These are phyloP conservation scores for Curvularia eragrostidis DNA, from an alignment of 2,329 filamentous ascomycete species.

Conservation along the genomic window DNA sequence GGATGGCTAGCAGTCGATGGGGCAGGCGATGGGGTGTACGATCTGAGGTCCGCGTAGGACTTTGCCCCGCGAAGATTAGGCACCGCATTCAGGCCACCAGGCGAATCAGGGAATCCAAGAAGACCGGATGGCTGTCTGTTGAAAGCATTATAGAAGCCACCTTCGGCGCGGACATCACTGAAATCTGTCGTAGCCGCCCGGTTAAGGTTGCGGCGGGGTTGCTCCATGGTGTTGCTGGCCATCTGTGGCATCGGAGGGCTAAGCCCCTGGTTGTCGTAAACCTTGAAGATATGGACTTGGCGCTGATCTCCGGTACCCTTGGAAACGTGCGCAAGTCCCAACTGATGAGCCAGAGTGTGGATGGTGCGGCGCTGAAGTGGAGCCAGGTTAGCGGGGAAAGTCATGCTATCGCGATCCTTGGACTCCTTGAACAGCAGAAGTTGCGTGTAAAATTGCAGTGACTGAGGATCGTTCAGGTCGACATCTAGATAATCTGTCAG, in stretches of 20 bases:
- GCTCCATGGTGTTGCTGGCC: slow-evolving; percentile 72
- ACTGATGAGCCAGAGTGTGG: slow-evolving; percentile 93
- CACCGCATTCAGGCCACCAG: slow-evolving; percentile 67
- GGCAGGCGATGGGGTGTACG: slow-evolving; percentile 92
- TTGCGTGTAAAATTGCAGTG: slow-evolving; percentile 88
- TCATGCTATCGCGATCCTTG: slow-evolving; percentile 75
- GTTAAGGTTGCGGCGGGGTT: slow-evolving; percentile 83
- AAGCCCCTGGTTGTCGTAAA: slow-evolving; percentile 63
- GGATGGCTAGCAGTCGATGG: slow-evolving; percentile 89
- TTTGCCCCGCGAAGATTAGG: slow-evolving; percentile 90
- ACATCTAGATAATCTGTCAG: slow-evolving; percentile 63
- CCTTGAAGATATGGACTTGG: slow-evolving; percentile 87
- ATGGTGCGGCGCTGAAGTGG: slow-evolving; percentile 88
- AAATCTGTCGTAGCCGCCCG: slow-evolving; percentile 98
- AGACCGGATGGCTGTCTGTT: slow-evolving; percentile 81
- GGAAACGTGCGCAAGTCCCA: slow-evolving; percentile 89
- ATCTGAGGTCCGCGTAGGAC: slow-evolving; percentile 93
- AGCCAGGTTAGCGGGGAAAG: slow-evolving; percentile 81
- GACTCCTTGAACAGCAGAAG: slow-evolving; percentile 88
- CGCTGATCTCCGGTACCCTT: slow-evolving; percentile 86
- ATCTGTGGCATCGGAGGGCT: slow-evolving; percentile 69
- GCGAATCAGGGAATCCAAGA: slow-evolving; percentile 82
- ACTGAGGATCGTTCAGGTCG: slow-evolving; percentile 89
- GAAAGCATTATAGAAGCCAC: slow-evolving; percentile 76
- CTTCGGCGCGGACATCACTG: slow-evolving; percentile 77